Evolutionary conservation across 1,284 basidiomycete species (phyloP).

Genomic region (Malassezia yamatoensis): DNA sequence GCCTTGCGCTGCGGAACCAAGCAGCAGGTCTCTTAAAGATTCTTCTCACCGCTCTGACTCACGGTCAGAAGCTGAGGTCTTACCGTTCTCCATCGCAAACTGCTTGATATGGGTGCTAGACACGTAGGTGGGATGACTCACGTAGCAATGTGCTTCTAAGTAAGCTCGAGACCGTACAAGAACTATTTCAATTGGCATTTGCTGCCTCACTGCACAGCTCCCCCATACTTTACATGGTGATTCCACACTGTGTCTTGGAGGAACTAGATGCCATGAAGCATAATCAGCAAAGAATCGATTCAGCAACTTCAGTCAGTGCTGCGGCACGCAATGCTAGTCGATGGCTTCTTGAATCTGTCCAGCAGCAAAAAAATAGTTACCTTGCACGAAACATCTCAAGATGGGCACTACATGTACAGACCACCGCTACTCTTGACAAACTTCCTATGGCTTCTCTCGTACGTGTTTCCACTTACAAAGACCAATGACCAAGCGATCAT

Average conservation of each 20-base stretch:
- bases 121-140: slow-evolving; percentile 5
- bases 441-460: slow-evolving; percentile 1
- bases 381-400: not conserved
- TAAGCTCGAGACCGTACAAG: not conserved
- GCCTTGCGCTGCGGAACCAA: not conserved
- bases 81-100: too few relatives aligned
- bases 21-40: too few relatives aligned
- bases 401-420: slow-evolving; percentile 15
- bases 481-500: slow-evolving; percentile 17
- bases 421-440: not conserved
- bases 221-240: slow-evolving; percentile 4
- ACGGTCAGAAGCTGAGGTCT: too few relatives aligned
- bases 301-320: not conserved
- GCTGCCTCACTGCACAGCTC: not conserved
- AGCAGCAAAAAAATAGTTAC: slow-evolving; percentile 6
- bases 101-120: slow-evolving; percentile 11
- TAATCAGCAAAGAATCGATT: not conserved
- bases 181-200: not conserved
- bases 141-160: slow-evolving; percentile 9
- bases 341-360: slow-evolving; percentile 13
- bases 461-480: not conserved
- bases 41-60: too few relatives aligned
- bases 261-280: slow-evolving; percentile 14
- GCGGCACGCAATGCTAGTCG: slow-evolving; percentile 8
- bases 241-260: slow-evolving; percentile 13